Percentiles rank a stretch among this genome's conserved stretches.
Conservation (phyloP, 352 stramenopile species). For the Thraustochytrium sp. region DNA sequence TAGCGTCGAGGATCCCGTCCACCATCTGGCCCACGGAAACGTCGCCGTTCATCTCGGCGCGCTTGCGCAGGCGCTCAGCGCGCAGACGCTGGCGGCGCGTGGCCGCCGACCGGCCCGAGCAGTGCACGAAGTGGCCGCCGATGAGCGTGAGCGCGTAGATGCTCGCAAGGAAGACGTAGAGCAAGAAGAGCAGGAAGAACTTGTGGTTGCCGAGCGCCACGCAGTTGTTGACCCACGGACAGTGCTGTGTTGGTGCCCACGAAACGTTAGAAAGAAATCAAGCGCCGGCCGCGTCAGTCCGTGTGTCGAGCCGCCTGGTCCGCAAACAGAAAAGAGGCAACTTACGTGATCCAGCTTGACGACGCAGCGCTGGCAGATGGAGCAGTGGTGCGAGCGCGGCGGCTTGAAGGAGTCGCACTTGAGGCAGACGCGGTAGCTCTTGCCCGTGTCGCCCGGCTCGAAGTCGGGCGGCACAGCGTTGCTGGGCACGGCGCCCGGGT, state of each 20-base stretch:
- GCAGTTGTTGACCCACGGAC: conserved; percentile 98
- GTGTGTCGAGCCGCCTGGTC: background rate
- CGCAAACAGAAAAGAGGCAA: background rate
- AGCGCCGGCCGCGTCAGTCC: background rate
- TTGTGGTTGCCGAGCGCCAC: conserved; percentile 98
- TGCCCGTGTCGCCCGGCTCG: background rate
- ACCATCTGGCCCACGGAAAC: conserved; percentile 23
- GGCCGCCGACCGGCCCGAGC: conserved; percentile 31
- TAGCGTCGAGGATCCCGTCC: conserved; percentile 19
- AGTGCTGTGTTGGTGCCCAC: background rate
- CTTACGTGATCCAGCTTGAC: conserved; percentile 94
- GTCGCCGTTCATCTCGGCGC: too few species aligned
- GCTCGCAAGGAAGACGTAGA: conserved; percentile 89
- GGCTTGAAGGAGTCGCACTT: conserved; percentile 50
- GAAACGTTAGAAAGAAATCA: background rate
- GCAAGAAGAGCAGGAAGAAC: conserved; percentile 82
- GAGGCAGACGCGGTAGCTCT: conserved; percentile 25
- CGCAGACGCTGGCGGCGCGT: conserved; percentile 40
- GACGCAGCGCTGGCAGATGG: conserved; percentile 84
- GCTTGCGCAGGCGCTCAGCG: background rate
- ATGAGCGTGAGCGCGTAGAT: conserved; percentile 87
- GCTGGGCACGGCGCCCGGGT: conserved; percentile 91
- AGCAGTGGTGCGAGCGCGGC: conserved; percentile 49
- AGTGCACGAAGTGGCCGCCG: conserved; percentile 72
- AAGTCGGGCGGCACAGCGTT: conserved; percentile 71